A percentile compares a stretch with the other conserved stretches of the same genome.
phyloP scores from a whole-genome alignment of 78 protist genomes.

The Dictyostelium brefeldianum region DNA sequence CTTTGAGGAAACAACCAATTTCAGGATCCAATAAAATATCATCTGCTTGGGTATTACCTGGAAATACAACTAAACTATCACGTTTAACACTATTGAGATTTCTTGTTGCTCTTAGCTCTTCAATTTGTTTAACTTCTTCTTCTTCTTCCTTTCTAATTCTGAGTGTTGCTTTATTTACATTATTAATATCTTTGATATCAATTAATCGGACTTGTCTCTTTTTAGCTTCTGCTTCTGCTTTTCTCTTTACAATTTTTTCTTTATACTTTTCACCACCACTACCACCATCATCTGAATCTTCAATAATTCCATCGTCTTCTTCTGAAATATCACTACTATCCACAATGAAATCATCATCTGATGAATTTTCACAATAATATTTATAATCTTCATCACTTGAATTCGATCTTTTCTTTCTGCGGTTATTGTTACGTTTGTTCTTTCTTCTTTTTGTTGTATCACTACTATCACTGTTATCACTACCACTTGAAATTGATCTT shows the following conservation, averaged over 20 bases:
- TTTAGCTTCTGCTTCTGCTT: neutral
- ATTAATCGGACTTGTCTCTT: neutral
- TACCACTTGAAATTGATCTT: neutral
- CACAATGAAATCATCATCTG: neutral
- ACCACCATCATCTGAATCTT: neutral
- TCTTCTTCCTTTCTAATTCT: conserved; percentile 41
- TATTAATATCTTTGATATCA: neutral
- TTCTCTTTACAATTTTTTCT: too few relatives aligned
- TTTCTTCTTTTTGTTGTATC: neutral
- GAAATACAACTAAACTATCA: conserved; percentile 11
- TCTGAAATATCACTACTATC: neutral
- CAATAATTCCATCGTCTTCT: neutral
- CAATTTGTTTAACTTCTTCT: conserved; percentile 18
- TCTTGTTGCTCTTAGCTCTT: conserved; percentile 21
- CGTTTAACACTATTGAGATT: neutral
- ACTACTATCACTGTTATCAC: neutral
- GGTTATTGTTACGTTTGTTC: too few relatives aligned
- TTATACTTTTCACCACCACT: too few relatives aligned
- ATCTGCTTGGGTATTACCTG: neutral
- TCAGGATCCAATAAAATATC: conserved; percentile 31
- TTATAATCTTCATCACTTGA: too few relatives aligned
- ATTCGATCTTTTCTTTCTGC: too few relatives aligned
- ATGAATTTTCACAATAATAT: neutral
- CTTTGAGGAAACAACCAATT: conserved; percentile 60
- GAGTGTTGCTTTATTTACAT: conserved; percentile 52